A percentile compares a stretch with the other conserved stretches of the same genome.
These are phyloP conservation scores for Cetraspora pellucida DNA, from an alignment of 192 early-diverging fungal species.

Conservation along the genomic window DNA sequence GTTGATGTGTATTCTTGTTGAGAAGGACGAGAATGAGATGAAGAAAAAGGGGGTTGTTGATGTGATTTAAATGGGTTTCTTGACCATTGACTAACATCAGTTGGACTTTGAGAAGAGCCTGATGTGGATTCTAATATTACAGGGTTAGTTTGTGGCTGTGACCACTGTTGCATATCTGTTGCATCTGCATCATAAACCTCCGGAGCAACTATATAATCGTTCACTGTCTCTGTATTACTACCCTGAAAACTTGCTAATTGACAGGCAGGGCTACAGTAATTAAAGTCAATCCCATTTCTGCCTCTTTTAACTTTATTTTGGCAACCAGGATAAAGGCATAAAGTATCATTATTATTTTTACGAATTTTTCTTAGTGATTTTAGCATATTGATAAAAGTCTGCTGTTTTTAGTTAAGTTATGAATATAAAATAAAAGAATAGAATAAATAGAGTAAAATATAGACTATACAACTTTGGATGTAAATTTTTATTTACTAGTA, in stretches of 20 bases:
- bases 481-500: too few species aligned
- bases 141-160: background rate
- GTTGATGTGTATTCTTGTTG: background rate
- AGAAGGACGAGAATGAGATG: background rate
- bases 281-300: background rate
- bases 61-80: background rate
- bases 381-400: background rate
- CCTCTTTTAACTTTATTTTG: background rate
- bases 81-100: background rate
- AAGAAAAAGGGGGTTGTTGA: background rate
- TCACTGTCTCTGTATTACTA: background rate
- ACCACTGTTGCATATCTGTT: background rate
- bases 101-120: background rate
- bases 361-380: background rate
- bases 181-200: background rate
- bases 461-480: too few species aligned
- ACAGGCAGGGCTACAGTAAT: constrained; percentile 11
- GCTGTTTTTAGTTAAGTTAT: too few species aligned
- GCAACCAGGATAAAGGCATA: background rate
- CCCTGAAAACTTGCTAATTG: background rate
- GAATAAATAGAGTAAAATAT: too few species aligned
- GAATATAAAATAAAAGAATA: too few species aligned
- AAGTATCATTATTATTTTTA: background rate
- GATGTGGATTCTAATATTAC: background rate
- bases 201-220: background rate